Evolutionary conservation across 2,329 filamentous ascomycete species (phyloP), one percentile per base, ranked within the genome.

Genomic region (Colletotrichum abscissum): DNA sequence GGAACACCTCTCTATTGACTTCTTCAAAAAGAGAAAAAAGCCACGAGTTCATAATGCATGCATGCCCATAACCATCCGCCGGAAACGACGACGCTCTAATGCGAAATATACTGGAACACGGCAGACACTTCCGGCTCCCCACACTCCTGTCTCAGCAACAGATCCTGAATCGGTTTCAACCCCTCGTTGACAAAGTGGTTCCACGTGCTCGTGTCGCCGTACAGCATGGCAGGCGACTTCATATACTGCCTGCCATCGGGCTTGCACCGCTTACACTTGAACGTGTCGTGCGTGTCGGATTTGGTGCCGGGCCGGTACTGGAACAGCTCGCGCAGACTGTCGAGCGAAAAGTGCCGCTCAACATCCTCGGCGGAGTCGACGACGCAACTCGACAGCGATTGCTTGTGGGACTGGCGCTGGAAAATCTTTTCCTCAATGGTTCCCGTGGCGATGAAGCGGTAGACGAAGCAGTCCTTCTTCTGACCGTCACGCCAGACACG

Each of bases 361-460:
- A 99, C 97, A 77, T 99, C 97, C 83, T 99, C 96, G 1, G 95
- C 96, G 3, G 94, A 95, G 82, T 99, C 97, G 8, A 99, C 97
- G 5, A 99, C 97, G 78, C 95, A 98, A 0, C 95, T 97, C 0
- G 96, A 98, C 1, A 99, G 87, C 8, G 95, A 97, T 83, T 99
- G 97, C 84, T 99, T 99, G 87, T 99, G 97, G 1, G 94, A 97
- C 80, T 99, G 97, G 11, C 97, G 93, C 83, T 99, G 97, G 85
- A 99, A 99, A 77, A 99, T 98, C 85, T 99, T 99, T 83, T 99
- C 97, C 81, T 99, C 97, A 74, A 99, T 99, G 0, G 95, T 98
- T 4, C 97, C 97, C 0, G 97, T 98, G 0, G 95, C 94, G 78
- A 99, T 99, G 85, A 99, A 99, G n/a, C 97, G 94, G 82, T 99